Percentiles rank a stretch among this genome's conserved stretches.
Evolutionary conservation across 352 stramenopile genomes (phyloP).

Genomic region (Globisporangium middletonii): DNA sequence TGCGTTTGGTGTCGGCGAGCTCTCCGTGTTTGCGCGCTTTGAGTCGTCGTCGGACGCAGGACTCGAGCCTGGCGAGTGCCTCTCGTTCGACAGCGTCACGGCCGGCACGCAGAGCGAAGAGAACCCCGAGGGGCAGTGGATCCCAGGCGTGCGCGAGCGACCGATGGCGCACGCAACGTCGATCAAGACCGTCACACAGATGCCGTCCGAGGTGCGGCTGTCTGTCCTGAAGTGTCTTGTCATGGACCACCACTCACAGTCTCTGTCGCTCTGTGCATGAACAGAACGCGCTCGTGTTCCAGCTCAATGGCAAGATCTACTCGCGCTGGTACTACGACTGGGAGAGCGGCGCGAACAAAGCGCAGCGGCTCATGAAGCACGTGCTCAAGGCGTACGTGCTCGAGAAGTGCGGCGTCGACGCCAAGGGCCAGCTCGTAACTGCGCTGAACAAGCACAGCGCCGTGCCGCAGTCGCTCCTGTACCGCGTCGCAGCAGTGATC

Average conservation of each 20-base stretch:
- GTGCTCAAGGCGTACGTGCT: constrained; percentile 43
- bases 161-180: constrained; percentile 19
- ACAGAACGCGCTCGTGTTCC: constrained; percentile 21
- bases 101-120: constrained; percentile 36
- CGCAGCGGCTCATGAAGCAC: constrained; percentile 37
- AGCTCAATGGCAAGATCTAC: constrained; percentile 36
- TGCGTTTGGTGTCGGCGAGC: constrained; percentile 12
- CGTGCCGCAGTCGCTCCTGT: constrained; percentile 21
- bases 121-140: constrained; percentile 57
- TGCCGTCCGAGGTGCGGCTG: constrained; percentile 6
- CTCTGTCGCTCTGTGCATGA: not conserved
- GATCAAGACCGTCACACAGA: constrained; percentile 8
- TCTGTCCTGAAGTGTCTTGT: not conserved
- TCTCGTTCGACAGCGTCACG: constrained; percentile 36
- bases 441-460: constrained; percentile 9
- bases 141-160: constrained; percentile 40
- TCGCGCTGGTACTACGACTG: constrained; percentile 45
- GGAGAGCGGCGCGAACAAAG: constrained; percentile 36
- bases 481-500: constrained; percentile 41
- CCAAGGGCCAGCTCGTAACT: constrained; percentile 24
- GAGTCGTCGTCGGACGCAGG: constrained; percentile 23
- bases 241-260: not conserved
- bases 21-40: constrained; percentile 29
- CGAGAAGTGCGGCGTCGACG: constrained; percentile 30
- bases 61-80: constrained; percentile 29